Base-by-base conservation (phyloP, 2,329 filamentous ascomycete genomes). In the Diaporthe citri region DNA sequence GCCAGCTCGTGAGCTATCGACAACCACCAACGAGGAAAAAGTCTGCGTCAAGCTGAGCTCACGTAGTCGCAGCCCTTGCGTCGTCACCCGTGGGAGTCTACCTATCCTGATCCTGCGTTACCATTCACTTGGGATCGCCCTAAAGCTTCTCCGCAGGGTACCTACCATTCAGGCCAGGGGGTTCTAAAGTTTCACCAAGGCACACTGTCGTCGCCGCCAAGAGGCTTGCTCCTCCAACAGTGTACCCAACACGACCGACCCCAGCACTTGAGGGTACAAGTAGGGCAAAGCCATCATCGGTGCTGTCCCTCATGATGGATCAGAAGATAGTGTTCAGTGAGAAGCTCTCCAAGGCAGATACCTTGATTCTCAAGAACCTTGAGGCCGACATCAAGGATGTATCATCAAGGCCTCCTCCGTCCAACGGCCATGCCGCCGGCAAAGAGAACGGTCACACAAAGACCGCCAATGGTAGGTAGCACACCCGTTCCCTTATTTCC, bases 261-360 rank as follows among this genome's bases (percentile, higher is more conserved):
- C 60, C 20, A 25, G 43, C 62, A 48, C 20, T 34, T 4, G 20
- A 3, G 28, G 25, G 62, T 7, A 22, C 17, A n/a, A n/a, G 4
- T 20, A 46, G 10, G 41, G 41, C 41, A 15, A 46, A 48, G 57
- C 41, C 25, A 13, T 66, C 28, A n/a, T 34, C 28, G 43, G 43
- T 36, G 12, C n/a, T 28, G 22, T 41, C n/a, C 46, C 25, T 36
- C 57, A 41, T 17, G 10, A 82, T 83, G 77, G 74, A 76, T 51
- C 79, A 80, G 78, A 81, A 82, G 78, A 78, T 86, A 36, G 79
- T 84, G 46, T 81, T 85, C 74, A 85, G 84, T 78, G 79, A 82
- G 72, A 82, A 83, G 72, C 79, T 88, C 74, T 86, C 86, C 46
- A 83, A 79, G 75, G 80, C 86, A 55, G 86, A 88, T 77, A 78